Evolutionary conservation across 495 filamentous ascomycete species (phyloP).

Genomic region (Trichoderma asperelloides): DNA sequence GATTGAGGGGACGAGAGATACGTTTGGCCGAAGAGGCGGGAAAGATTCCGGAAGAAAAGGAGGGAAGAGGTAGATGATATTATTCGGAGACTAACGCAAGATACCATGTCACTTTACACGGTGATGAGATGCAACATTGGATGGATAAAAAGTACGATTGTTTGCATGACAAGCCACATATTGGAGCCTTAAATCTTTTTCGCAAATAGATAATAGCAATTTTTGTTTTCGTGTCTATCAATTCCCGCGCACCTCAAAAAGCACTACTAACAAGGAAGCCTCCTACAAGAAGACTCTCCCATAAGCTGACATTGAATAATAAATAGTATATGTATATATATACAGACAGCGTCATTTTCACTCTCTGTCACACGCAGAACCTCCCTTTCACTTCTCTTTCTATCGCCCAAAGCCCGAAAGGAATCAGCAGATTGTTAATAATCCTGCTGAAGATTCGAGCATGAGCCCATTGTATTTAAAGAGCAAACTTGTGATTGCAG

Average conservation of each 20-base stretch:
- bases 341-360: slow-evolving; percentile 5
- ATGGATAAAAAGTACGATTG: not conserved
- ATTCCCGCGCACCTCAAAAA: not conserved
- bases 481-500: slow-evolving; percentile 11
- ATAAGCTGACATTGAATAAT: not conserved
- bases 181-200: not conserved
- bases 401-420: not conserved
- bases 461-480: not conserved
- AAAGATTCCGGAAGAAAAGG: slow-evolving; percentile 14
- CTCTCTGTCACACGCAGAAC: slow-evolving; percentile 1
- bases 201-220: not conserved
- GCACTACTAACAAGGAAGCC: not conserved
- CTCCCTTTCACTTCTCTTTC: not conserved
- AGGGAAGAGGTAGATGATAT: not conserved
- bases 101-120: not conserved
- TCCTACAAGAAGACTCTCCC: not conserved
- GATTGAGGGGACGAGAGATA: slow-evolving; percentile 44
- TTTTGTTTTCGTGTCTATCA: slow-evolving; percentile 2
- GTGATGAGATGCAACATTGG: not conserved
- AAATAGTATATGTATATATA: slow-evolving; percentile 6
- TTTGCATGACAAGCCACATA: not conserved
- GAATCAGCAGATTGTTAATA: not conserved
- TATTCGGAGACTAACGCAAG: not conserved
- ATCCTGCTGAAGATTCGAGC: not conserved
- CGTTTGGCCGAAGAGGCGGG: slow-evolving; percentile 19